Percentiles rank a stretch among this genome's conserved stretches.
Conservation (phyloP, 169 alveolate genomes). For the Cryptosporidium parvum region DNA sequence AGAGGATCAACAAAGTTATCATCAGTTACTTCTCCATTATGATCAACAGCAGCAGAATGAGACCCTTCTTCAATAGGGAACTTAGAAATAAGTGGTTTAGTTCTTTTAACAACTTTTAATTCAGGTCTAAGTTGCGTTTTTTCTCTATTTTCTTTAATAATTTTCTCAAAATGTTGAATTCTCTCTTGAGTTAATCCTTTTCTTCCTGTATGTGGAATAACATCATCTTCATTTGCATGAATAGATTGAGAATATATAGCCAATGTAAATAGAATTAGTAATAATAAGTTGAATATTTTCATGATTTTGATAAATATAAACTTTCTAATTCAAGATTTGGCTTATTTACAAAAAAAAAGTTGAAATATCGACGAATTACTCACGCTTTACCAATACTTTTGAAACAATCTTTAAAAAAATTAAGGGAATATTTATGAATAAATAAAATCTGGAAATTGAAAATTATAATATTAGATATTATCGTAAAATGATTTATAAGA, state of each 20-base stretch:
- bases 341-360: no score
- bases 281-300: conserved; percentile 12
- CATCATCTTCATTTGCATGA: not conserved
- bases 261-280: not conserved
- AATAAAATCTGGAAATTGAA: not conserved
- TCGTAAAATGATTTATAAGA: not conserved
- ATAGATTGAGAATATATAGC: not conserved
- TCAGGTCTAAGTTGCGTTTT: not conserved
- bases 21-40: not conserved
- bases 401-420: not conserved
- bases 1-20: no score
- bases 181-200: conserved; percentile 47
- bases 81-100: conserved; percentile 8
- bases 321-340: not conserved
- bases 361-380: not conserved
- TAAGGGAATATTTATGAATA: not conserved
- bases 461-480: not conserved
- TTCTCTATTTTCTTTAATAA: conserved; percentile 5
- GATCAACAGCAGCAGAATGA: not conserved
- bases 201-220: not conserved
- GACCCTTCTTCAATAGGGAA: not conserved
- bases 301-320: not conserved
- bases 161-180: conserved; percentile 42
- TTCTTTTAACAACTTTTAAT: conserved; percentile 45
- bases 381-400: not conserved